Evolutionary conservation across 1,139 yeast species (phyloP), one percentile per base, ranked within the genome.

Genomic region (Geotrichum klebahnii): DNA sequence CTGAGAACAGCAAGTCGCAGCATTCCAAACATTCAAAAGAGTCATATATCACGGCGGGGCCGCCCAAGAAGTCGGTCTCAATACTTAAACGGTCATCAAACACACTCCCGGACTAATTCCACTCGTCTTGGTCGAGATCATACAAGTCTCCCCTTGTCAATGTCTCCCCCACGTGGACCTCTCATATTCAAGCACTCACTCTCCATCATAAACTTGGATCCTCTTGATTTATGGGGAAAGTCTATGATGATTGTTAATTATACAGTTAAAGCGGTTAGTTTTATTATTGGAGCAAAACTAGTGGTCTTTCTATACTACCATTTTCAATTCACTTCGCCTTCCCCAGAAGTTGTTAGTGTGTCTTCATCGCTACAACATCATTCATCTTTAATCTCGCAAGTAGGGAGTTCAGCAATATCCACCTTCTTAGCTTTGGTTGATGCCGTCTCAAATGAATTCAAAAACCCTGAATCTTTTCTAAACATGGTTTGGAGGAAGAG

Each of bases 131-230:
- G 9, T 26, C 9, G 9, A 26, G 10, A 26, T 26, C 9, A 26
- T 10, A 8, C 29, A 8, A 6, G 9, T 8, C 9, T 26, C 29
- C 10, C 29, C 9, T 26, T 26, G 29, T 26, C 29, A 26, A 8
- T 26, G 10, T 32, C 46, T 32, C 46, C 31, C 3, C 39, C 10
- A 9, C 38, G 26, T 2, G 46, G 37, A 8, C 46, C 37, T 5
- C 28, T 32, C 5, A 37, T 42, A 3, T 46, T 46, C 29, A 46
- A 33, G 19, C 44, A 39, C 34, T 22, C 34, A 3, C n/a, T 36
- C 5, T 33, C 45, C 14, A 35, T 40, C 19, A 32, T 29, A 5
- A 46, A 40, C 26, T n/a, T 39, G 10, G 50, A 46, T 26, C 50
- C 50, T 9, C 33, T 46, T 3, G 41, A 22, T 19, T 24, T 39